Evolutionary conservation across 306 rosid species (phyloP), one percentile per base, ranked within the genome.

Genomic region (Casuarina glauca): DNA sequence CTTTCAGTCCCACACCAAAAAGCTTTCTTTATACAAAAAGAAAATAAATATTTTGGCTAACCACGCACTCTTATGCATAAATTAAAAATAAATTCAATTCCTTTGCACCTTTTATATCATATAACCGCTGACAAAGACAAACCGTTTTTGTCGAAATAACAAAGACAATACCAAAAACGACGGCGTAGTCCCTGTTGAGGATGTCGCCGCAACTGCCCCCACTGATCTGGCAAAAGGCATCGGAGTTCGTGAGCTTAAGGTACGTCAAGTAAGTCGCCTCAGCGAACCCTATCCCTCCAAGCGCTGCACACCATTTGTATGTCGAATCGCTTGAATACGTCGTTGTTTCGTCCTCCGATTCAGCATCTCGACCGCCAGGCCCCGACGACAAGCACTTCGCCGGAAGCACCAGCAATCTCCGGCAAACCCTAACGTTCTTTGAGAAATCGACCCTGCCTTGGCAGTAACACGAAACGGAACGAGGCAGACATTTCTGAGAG

Each of bases 181-280:
- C 49, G 39, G 98, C 98, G 81, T 88, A 94, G 55, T 88, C 91
- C 44, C 98, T 92, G 81, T 81, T 86, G 82, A 94, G 96, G 38
- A 92, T 82, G 78, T 84, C 82, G 64, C 88, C 82, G 81, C 97
- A 92, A 46, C 83, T 70, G 38, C 86, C 91, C 3, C 88, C 93
- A 6, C 88, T 90, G 48, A 84, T 57, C 4, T 92, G 94, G 82
- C 97, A 92, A 55, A 94, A 90, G 12, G 88, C 89, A 36, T 81
- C 90, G 66, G 95, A 80, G 55, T 79, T 87, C 35, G 97, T 88
- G 86, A 90, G 88, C 69, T 90, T 92, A 39, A 94, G 89, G 90
- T 76, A 91, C 44, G 90, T 84, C 85, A 93, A 84, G 73, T 95
- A 95, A 42, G 93, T 76, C 1, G 99, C 93, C 84, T 93, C 99